Evolutionary conservation across 225 moss, liverwort and hornwort genomes (phyloP).

Genomic region (Physcomitrellopsis africana): DNA sequence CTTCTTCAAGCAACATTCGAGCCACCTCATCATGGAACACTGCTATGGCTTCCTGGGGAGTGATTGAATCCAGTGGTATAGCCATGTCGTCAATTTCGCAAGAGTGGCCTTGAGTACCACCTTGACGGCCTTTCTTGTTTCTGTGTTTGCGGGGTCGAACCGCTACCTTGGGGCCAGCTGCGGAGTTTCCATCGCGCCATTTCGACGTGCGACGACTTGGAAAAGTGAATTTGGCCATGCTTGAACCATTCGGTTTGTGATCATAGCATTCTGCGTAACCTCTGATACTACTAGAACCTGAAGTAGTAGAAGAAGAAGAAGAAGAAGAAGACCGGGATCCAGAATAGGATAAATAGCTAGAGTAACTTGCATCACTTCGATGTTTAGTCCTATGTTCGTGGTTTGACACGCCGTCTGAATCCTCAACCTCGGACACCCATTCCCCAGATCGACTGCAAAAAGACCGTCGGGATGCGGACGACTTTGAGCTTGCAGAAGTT

Average conservation of each 20-base stretch:
- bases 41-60: conserved; percentile 52
- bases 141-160: conserved; percentile 29
- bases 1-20: conserved; percentile 54
- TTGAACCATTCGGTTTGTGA: conserved; percentile 20
- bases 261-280: conserved; percentile 29
- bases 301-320: too few relatives aligned
- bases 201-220: conserved; percentile 29
- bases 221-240: conserved; percentile 20
- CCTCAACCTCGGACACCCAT: conserved; percentile 44
- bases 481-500: conserved; percentile 50
- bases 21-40: conserved; percentile 67
- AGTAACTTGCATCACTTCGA: conserved; percentile 22
- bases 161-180: conserved; percentile 26
- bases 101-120: background rate
- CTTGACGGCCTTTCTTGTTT: conserved; percentile 35
- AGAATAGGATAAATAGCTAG: conserved; percentile 11
- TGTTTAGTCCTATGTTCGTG: conserved; percentile 28
- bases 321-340: conserved; percentile 16
- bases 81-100: conserved; percentile 1
- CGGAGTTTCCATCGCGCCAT: conserved; percentile 20
- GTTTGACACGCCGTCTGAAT: conserved; percentile 41
- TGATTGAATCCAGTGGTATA: conserved; percentile 46
- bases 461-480: conserved; percentile 36
- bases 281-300: too few relatives aligned
- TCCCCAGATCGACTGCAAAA: conserved; percentile 37